These are phyloP conservation scores for Arthrobotrys sphaeroides DNA, from an alignment of 2,329 filamentous ascomycete genomes.

Conservation along the genomic window DNA sequence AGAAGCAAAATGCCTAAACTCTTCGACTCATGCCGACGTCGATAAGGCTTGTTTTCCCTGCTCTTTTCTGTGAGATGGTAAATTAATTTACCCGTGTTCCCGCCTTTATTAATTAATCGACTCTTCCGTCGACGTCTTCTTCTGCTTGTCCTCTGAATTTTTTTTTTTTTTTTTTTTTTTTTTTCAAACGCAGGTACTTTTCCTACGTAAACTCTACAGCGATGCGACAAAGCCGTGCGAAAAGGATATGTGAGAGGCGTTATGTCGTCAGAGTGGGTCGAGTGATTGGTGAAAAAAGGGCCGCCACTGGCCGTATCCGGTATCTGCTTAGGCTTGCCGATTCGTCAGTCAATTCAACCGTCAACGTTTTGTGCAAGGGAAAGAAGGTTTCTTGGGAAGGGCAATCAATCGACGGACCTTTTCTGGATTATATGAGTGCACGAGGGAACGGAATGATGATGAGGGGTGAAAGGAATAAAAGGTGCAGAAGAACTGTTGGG, in stretches of 20 bases:
- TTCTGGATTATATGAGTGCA: no score
- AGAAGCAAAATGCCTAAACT: background rate
- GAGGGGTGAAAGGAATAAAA: background rate
- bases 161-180: no score
- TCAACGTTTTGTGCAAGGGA: background rate
- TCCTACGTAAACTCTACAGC: no score
- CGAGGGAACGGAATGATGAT: background rate
- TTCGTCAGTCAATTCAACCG: background rate
- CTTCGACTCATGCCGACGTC: background rate
- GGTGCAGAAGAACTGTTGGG: no score
- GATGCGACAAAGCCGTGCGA: background rate
- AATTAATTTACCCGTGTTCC: constrained; percentile 9
- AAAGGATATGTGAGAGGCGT: background rate
- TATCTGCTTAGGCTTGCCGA: background rate
- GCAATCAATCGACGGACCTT: no score
- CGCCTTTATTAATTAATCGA: no score
- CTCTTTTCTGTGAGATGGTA: background rate
- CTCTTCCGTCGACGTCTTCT: no score
- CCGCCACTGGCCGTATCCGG: constrained; percentile 6
- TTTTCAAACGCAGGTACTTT: no score
- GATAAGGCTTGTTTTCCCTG: background rate
- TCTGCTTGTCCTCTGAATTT: no score
- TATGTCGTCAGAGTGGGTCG: constrained; percentile 39
- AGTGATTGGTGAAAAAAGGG: background rate
- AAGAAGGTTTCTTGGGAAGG: background rate